A percentile compares a stretch with the other conserved stretches of the same genome.
Conservation (phyloP, 73 alveolate genomes). For the Tetrahymena elliotti region DNA sequence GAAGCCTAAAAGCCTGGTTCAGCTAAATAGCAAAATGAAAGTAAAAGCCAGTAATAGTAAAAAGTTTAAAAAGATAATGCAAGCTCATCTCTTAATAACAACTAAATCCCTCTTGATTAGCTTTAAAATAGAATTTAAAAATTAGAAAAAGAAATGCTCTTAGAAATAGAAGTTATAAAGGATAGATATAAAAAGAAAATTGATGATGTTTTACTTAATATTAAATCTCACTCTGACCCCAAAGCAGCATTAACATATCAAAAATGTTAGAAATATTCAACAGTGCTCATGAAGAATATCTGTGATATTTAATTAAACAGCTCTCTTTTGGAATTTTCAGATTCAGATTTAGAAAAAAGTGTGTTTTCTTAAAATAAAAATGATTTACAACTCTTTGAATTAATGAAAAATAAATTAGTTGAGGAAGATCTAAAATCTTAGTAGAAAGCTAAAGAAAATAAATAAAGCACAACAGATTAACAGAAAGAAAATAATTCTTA, state of each 20-base stretch:
- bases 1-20: neutral
- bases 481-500: neutral
- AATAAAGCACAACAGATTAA: neutral
- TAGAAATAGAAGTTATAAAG: neutral
- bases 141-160: neutral
- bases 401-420: neutral
- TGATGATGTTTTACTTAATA: neutral
- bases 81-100: neutral
- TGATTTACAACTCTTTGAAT: neutral
- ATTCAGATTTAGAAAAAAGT: neutral
- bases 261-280: neutral
- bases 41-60: neutral
- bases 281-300: neutral
- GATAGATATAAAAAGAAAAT: neutral
- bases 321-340: neutral
- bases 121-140: neutral
- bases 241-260: neutral
- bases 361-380: neutral
- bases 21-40: neutral
- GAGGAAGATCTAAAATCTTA: neutral
- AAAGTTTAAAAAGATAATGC: neutral
- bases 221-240: neutral
- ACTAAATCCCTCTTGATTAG: neutral
- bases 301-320: neutral
- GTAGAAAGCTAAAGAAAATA: neutral